Conservation (phyloP, 306 rosid genomes). For the Citrullus amarus region DNA sequence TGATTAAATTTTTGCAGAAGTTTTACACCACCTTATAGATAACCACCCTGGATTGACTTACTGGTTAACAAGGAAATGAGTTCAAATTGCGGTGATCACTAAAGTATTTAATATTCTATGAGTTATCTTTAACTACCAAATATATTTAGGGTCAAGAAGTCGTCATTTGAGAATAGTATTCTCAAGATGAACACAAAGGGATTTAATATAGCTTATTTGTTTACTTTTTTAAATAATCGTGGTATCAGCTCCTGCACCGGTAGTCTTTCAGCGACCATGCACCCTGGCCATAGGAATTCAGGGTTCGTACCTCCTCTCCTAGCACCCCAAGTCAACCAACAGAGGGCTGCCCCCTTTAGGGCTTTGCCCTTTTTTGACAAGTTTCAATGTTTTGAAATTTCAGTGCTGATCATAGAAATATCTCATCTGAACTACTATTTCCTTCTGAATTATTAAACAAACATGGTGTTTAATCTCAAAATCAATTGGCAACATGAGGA, state of each 20-base stretch:
- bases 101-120: neutral
- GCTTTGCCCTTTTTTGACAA: neutral
- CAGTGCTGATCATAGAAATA: neutral
- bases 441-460: too few species aligned
- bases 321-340: neutral
- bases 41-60: neutral
- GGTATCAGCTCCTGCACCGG: neutral
- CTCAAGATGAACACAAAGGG: neutral
- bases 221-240: neutral
- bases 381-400: neutral
- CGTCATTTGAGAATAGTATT: neutral
- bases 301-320: neutral
- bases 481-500: too few species aligned
- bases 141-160: neutral
- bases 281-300: neutral
- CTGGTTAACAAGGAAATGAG: neutral
- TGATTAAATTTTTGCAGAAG: neutral
- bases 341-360: neutral
- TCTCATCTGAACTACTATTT: neutral
- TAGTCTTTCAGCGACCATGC: neutral
- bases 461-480: too few species aligned
- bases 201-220: neutral
- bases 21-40: neutral
- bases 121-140: neutral
- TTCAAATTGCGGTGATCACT: neutral